A percentile compares a stretch with the other conserved stretches of the same genome.
Conservation (phyloP, 768 basidiomycete species). For the Chalciporus piperatus region DNA sequence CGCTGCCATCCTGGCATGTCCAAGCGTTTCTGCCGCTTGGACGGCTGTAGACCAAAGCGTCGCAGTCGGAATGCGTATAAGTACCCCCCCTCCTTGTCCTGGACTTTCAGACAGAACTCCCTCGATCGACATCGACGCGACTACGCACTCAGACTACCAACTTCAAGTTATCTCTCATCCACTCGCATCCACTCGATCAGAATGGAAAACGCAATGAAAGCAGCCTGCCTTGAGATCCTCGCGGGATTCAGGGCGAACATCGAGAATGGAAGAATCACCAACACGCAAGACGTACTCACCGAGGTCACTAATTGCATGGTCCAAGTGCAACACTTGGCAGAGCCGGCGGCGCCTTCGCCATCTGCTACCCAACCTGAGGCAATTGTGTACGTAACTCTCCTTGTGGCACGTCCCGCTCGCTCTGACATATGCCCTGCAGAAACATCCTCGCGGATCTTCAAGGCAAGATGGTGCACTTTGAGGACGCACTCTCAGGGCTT, state of each 20-base stretch:
- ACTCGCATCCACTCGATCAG: not conserved
- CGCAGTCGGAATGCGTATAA: slow-evolving; percentile 11
- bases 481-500: not conserved
- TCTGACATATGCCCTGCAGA: too few species aligned
- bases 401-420: too few species aligned
- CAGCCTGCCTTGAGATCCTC: slow-evolving; percentile 8
- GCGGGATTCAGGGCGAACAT: slow-evolving; percentile 9
- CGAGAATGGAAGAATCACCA: slow-evolving; percentile 8
- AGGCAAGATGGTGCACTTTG: not conserved
- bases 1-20: slow-evolving; percentile 4
- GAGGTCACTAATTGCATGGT: slow-evolving; percentile 13
- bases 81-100: not conserved
- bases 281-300: not conserved
- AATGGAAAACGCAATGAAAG: not conserved
- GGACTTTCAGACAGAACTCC: slow-evolving; percentile 4
- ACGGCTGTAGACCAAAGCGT: slow-evolving; percentile 5
- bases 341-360: not conserved
- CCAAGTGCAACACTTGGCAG: not conserved
- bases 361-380: not conserved
- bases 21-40: slow-evolving; percentile 17
- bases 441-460: too few species aligned
- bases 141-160: not conserved
- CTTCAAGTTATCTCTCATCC: not conserved
- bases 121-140: not conserved
- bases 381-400: too few species aligned